A percentile compares a stretch with the other conserved stretches of the same genome.
Evolutionary conservation across 2,329 filamentous ascomycete species (phyloP).

Genomic region (Rhynchosporium agropyri): DNA sequence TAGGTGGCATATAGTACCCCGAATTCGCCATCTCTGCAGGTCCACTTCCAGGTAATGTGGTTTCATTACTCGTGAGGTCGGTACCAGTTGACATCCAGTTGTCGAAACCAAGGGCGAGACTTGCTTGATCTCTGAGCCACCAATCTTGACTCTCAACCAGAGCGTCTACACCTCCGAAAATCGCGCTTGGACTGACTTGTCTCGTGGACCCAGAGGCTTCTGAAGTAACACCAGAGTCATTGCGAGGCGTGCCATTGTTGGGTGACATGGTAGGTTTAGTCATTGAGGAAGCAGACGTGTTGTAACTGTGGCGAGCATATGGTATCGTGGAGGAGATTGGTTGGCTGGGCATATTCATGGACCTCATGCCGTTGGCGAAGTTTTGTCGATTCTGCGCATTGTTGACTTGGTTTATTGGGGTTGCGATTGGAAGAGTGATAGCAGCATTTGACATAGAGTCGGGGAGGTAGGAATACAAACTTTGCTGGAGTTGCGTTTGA

Average conservation of each 20-base stretch:
- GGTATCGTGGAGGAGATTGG: slow-evolving; percentile 31
- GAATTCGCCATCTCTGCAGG: slow-evolving; percentile 19
- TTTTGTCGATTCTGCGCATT: slow-evolving; percentile 4
- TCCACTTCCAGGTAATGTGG: slow-evolving; percentile 6
- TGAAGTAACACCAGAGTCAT: slow-evolving; percentile 28
- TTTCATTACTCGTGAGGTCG: slow-evolving; percentile 17
- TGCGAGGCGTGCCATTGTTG: slow-evolving; percentile 25
- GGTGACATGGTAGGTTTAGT: slow-evolving; percentile 23
- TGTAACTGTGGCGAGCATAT: slow-evolving; percentile 28
- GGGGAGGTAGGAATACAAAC: slow-evolving; percentile 38
- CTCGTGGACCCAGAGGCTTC: slow-evolving; percentile 28
- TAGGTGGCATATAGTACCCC: slow-evolving; percentile 24
- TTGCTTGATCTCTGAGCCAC: slow-evolving; percentile 65
- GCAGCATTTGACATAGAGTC: slow-evolving; percentile 18
- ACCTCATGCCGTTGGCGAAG: slow-evolving; percentile 19
- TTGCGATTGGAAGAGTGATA: slow-evolving; percentile 1
- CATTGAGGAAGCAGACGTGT: slow-evolving; percentile 22
- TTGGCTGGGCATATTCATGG: slow-evolving; percentile 27
- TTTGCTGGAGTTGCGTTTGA: slow-evolving; percentile 38
- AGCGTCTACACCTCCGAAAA: slow-evolving; percentile 63
- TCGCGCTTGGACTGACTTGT: slow-evolving; percentile 50
- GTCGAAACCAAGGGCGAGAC: slow-evolving; percentile 62
- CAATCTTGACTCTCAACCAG: slow-evolving; percentile 66
- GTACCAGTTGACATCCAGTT: slow-evolving; percentile 53
- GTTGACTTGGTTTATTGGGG: slow-evolving; percentile 16